Conservation (phyloP, 352 stramenopile genomes). For the Phytophthora chlamydospora region DNA sequence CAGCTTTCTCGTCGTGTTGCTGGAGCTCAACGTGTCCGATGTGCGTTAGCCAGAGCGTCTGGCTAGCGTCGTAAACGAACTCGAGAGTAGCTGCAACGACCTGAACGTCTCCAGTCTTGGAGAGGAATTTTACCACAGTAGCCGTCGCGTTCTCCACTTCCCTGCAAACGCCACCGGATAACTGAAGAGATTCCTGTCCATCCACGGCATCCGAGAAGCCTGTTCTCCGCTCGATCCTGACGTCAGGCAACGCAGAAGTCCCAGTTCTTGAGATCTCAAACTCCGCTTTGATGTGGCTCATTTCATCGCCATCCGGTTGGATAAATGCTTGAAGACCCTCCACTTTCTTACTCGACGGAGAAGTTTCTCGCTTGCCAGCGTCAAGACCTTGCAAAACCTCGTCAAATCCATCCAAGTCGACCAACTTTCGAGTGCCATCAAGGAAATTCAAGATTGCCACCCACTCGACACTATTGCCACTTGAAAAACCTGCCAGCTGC, state of each 20-base stretch:
- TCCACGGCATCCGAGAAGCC: conserved; percentile 19
- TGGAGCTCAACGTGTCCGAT: conserved; percentile 30
- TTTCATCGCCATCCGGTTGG: conserved; percentile 11
- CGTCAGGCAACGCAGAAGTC: conserved; percentile 14
- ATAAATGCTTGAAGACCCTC: conserved; percentile 34
- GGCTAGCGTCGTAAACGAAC: conserved; percentile 42
- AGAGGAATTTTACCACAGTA: conserved; percentile 38
- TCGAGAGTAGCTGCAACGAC: conserved; percentile 35
- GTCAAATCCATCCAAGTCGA: conserved; percentile 26
- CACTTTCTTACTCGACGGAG: conserved; percentile 14
- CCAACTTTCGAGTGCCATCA: conserved; percentile 30
- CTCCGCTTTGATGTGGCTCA: conserved; percentile 27
- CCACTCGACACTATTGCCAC: conserved; percentile 9
- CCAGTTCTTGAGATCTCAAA: conserved; percentile 16
- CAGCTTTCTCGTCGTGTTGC: conserved; percentile 1
- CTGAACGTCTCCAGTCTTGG: conserved; percentile 10
- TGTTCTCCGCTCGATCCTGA: conserved; percentile 25
- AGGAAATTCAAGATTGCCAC: conserved; percentile 26
- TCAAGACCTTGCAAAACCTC: conserved; percentile 27
- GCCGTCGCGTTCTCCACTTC: conserved; percentile 32
- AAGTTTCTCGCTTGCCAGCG: conserved; percentile 4
- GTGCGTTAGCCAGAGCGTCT: conserved; percentile 51
- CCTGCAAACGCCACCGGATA: conserved; percentile 26
- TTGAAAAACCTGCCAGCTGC: conserved; percentile 34
- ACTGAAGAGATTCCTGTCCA: neutral